phyloP scores from a whole-genome alignment of 805 yeast species.

The Pichia gijzeniarum region DNA sequence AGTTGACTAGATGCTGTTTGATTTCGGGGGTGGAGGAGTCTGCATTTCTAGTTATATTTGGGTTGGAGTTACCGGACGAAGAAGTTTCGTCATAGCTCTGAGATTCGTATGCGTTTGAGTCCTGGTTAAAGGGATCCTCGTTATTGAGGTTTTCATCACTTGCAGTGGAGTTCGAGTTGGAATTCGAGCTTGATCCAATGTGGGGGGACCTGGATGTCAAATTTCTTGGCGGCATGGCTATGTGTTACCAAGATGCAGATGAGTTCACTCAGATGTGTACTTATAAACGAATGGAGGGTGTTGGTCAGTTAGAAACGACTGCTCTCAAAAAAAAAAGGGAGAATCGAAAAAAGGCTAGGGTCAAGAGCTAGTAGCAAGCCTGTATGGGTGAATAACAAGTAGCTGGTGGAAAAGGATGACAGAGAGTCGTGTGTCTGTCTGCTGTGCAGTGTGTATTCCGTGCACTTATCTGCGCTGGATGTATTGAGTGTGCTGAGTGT shows the following conservation, averaged over 20 bases:
- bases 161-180: slow-evolving; percentile 18
- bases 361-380: too few relatives aligned
- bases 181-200: slow-evolving; percentile 17
- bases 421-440: too few relatives aligned
- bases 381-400: too few relatives aligned
- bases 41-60: slow-evolving; percentile 3
- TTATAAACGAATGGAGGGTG: too few relatives aligned
- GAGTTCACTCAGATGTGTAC: too few relatives aligned
- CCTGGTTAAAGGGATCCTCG: slow-evolving; percentile 25
- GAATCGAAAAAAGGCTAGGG: too few relatives aligned
- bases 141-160: slow-evolving; percentile 18
- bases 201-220: slow-evolving; percentile 31
- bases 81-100: slow-evolving; percentile 21
- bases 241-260: neutral
- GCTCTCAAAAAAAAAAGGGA: too few relatives aligned
- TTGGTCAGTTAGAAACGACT: too few relatives aligned
- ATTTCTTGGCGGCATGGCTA: slow-evolving; percentile 28
- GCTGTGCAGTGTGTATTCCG: too few relatives aligned
- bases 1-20: slow-evolving; percentile 18
- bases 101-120: slow-evolving; percentile 21
- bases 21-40: slow-evolving; percentile 18
- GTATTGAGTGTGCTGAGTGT: too few relatives aligned
- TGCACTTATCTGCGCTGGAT: too few relatives aligned
- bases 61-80: slow-evolving; percentile 11
- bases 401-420: too few relatives aligned